A percentile compares a stretch with the other conserved stretches of the same genome.
Conservation (phyloP, 129 eudicot species). For the Pittosporum tobira region DNA sequence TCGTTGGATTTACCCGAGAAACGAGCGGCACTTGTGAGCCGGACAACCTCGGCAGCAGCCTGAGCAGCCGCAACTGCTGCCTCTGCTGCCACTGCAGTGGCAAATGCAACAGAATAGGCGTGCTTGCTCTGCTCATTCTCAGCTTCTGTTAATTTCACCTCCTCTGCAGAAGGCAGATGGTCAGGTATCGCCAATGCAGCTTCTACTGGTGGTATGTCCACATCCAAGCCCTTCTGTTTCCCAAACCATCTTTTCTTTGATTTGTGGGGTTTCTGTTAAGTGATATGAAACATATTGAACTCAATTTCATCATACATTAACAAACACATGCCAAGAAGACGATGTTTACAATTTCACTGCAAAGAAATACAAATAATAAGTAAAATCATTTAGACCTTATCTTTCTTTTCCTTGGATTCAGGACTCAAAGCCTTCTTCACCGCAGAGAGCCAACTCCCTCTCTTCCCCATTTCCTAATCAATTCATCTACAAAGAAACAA, state of each 20-base stretch:
- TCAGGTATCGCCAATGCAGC: slow-evolving; percentile 13
- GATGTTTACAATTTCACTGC: not conserved
- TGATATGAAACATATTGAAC: not conserved
- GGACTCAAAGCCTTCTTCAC: slow-evolving; percentile 61
- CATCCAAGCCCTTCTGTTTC: slow-evolving; percentile 32
- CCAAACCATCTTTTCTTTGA: slow-evolving; percentile 55
- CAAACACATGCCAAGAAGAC: not conserved
- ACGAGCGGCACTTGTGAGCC: slow-evolving; percentile 39
- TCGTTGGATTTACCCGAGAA: slow-evolving; percentile 37
- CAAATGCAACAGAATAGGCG: slow-evolving; percentile 64
- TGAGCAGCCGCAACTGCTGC: slow-evolving; percentile 73
- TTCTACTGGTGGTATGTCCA: slow-evolving; percentile 20
- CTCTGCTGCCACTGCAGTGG: slow-evolving; percentile 70
- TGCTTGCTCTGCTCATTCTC: slow-evolving; percentile 61
- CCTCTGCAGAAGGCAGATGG: slow-evolving; percentile 33
- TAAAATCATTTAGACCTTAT: slow-evolving; percentile 25
- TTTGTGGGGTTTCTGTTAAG: slow-evolving; percentile 32
- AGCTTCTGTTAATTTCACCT: slow-evolving; percentile 35
- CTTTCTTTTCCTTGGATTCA: slow-evolving; percentile 50
- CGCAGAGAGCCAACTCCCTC: slow-evolving; percentile 57
- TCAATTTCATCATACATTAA: slow-evolving; percentile 2
- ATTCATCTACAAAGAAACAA: slow-evolving; percentile 34
- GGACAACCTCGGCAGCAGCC: slow-evolving; percentile 68
- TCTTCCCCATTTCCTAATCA: slow-evolving; percentile 65
- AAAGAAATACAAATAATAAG: not conserved